A percentile compares a stretch with the other conserved stretches of the same genome.
Evolutionary conservation across 208 protist genomes (phyloP).

Genomic region (Phytomonas francai): DNA sequence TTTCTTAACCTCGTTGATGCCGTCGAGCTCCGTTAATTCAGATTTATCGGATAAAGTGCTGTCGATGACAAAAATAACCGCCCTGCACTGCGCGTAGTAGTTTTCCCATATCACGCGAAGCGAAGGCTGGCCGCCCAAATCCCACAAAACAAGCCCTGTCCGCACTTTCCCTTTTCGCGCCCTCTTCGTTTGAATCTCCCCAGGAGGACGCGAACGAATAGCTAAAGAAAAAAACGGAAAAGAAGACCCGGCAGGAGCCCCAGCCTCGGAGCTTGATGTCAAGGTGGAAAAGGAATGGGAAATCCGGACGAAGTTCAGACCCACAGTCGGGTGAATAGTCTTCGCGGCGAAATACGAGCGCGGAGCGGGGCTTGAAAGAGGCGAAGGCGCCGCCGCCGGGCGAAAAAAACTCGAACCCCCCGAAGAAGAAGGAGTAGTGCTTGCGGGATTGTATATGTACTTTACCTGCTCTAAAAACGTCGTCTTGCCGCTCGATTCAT

Average conservation of each 20-base stretch:
- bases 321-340: conserved; percentile 96
- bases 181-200: too few relatives aligned
- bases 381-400: background rate
- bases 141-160: conserved; percentile 88
- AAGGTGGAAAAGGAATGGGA: conserved; percentile 25
- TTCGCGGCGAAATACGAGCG: conserved; percentile 27
- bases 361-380: conserved; percentile 17
- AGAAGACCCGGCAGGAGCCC: too few relatives aligned
- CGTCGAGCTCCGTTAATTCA: background rate
- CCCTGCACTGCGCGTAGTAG: conserved; percentile 93
- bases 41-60: conserved; percentile 15
- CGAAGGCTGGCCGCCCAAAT: conserved; percentile 94
- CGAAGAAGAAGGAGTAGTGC: background rate
- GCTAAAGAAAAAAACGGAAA: too few relatives aligned
- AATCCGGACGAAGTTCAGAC: conserved; percentile 94
- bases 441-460: conserved; percentile 38
- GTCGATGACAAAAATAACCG: conserved; percentile 93
- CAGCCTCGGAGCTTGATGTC: too few relatives aligned
- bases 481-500: conserved; percentile 96
- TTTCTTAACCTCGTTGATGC: background rate
- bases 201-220: too few relatives aligned
- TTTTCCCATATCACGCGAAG: conserved; percentile 93
- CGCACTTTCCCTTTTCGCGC: too few relatives aligned
- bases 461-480: conserved; percentile 98
- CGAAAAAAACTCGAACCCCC: background rate